Conservation (phyloP, 2,329 filamentous ascomycete genomes). For the Epicoccum sorghinum region DNA sequence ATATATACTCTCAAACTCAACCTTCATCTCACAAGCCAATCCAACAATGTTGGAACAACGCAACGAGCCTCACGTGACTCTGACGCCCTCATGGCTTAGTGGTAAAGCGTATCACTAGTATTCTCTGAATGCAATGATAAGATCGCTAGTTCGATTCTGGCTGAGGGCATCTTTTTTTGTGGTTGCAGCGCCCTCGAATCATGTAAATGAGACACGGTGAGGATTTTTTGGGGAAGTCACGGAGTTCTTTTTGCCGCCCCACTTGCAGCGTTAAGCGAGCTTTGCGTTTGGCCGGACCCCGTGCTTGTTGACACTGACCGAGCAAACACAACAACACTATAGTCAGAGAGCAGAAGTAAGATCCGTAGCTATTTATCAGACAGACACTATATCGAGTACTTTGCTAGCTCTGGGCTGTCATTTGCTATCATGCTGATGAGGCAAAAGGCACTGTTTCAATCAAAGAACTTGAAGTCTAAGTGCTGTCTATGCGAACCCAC, state of each 20-base stretch:
- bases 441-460: too few species aligned
- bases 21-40: conserved; percentile 2
- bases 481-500: too few species aligned
- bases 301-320: neutral
- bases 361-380: too few species aligned
- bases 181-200: too few species aligned
- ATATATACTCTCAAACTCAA: too few species aligned
- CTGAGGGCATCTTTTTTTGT: conserved; percentile 15
- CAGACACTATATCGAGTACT: too few species aligned
- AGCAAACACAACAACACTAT: too few species aligned
- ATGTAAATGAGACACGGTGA: too few species aligned
- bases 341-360: too few species aligned
- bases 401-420: too few species aligned
- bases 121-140: conserved; percentile 17
- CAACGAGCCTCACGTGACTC: neutral
- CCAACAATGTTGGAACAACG: conserved; percentile 8
- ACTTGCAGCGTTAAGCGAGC: conserved; percentile 7
- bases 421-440: too few species aligned
- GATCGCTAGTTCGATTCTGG: conserved; percentile 21
- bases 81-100: conserved; percentile 19
- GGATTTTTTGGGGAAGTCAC: neutral
- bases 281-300: neutral
- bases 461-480: too few species aligned
- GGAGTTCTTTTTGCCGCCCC: neutral
- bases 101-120: conserved; percentile 23